Evolutionary conservation across 2,329 filamentous ascomycete genomes (phyloP), one percentile per base, ranked within the genome.

Genomic region (Seiridium cupressi): DNA sequence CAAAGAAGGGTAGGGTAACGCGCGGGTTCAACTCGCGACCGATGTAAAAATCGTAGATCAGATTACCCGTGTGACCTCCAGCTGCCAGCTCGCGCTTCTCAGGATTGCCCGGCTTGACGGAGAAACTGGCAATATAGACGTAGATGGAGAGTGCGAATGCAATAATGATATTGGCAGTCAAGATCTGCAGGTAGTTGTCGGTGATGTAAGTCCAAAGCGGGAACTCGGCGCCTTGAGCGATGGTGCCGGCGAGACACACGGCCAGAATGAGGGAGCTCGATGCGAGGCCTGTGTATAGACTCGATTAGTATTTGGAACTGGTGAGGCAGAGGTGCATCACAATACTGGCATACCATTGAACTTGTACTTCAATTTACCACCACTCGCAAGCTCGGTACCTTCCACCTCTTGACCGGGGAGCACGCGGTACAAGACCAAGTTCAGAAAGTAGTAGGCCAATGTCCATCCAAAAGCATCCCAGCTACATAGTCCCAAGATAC

Each of bases 41-140:
- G 65, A 98, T 97, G 77, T 93, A 98, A 87, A 92, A 98, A 76
- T 98, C 94, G 74, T 98, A 97, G 44, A 97, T 76, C 64, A 92
- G 78, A 74, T 96, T 97, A 60, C 93, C 93, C 1, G 87, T 88
- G 70, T 90, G 85, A 13, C 93, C 93, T 48, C 93, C 93, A 1
- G 86, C 85, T 0, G 93, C 93, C 6, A 98, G 83, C 73, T 95
- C 89, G 46, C 93, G 90, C 63, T 84, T 79, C 53, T 89, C 82
- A 10, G 83, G 79, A 72, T 96, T 92, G 48, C 85, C 87, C n/a
- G 86, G 77, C 73, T 91, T 90, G 64, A 97, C 90, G 57, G 83
- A 83, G 79, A 97, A 97, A 72, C 91, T 96, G 67, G 84, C 84
- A 59, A 91, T 74, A 70, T 98, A 98, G 63, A 94, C 89, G 66